phyloP scores from a whole-genome alignment of 768 basidiomycete genomes.

The Tephrocybe sp. region DNA sequence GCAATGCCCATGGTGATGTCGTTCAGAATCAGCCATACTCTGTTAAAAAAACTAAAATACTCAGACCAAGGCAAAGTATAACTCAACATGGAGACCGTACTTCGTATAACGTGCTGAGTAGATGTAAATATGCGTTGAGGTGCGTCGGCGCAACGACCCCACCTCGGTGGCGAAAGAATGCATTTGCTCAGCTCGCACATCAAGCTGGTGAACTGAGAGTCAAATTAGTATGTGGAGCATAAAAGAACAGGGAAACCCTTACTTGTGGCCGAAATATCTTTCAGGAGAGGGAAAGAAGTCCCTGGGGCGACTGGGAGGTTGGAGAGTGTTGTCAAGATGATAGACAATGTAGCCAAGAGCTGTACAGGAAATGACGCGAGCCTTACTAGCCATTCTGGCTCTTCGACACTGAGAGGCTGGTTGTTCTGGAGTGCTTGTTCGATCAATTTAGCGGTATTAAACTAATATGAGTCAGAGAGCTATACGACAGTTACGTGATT shows the following conservation, averaged over 20 bases:
- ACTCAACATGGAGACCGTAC: conserved; percentile 33
- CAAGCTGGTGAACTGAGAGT: conserved; percentile 55
- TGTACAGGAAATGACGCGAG: conserved; percentile 3
- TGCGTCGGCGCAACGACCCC: conserved; percentile 33
- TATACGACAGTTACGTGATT: neutral
- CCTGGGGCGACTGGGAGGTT: conserved; percentile 20
- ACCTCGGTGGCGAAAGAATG: conserved; percentile 42
- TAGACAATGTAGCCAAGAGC: conserved; percentile 5
- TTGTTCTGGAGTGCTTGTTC: conserved; percentile 8
- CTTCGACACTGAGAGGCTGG: neutral
- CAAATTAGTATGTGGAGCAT: neutral
- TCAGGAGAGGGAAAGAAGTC: conserved; percentile 24
- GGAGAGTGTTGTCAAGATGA: conserved; percentile 12
- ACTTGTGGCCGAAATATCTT: conserved; percentile 45
- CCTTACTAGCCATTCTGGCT: neutral
- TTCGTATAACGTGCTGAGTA: conserved; percentile 66
- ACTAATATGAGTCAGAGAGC: conserved; percentile 24
- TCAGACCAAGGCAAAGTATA: neutral
- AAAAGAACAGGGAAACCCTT: conserved; percentile 1
- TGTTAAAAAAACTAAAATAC: conserved; percentile 76
- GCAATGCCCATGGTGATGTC: conserved; percentile 84
- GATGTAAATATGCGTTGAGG: conserved; percentile 32
- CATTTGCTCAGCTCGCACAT: conserved; percentile 53
- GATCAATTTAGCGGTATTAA: conserved; percentile 38
- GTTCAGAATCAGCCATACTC: conserved; percentile 87